Evolutionary conservation across 2,329 filamentous ascomycete species (phyloP), one percentile per base, ranked within the genome.

Genomic region (Exophiala viscosa): DNA sequence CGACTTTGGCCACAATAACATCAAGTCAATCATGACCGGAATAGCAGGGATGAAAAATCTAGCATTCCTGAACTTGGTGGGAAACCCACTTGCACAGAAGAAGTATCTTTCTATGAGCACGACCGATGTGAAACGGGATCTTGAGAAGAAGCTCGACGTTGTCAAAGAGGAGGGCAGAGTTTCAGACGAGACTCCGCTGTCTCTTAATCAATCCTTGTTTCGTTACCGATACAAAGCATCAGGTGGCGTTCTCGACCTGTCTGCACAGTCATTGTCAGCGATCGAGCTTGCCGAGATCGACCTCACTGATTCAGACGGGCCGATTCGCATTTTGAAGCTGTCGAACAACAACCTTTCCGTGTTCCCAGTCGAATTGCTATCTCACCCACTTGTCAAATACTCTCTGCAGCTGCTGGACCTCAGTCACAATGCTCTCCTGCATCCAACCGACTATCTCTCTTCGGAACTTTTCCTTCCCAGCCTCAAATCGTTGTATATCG

Each of bases 31-130:
- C 6, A 88, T 93, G 28, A 79, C 88, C 0, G 84, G 84, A 59
- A 82, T 97, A 52, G 87, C 86, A 4, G 74, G 82, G 20, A 96
- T 97, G 90, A 83, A 89, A 5, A 84, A 73, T 40, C 73, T 99
- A 8, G 79, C 83, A 15, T 85, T 85, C 66, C 79, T 97, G 38
- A 83, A 85, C 3, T 76, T 99, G 31, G 85, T 84, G 39, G 90
- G 90, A n/a, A 99, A 99, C 64, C 93, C 93, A 0, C 74, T 99
- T 11, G 80, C 88, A 11, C 90, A 96, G 66, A 90, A 87, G 66
- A 96, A 90, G 66, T 90, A 93, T 61, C 76, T 91, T 11, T 86
- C 82, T 0, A 88, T 95, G 72, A 80, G 80, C 17, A 90, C 88
- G 18, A 17, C 45, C 5, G 57, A 60, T 13, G 28, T 60, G 11